A percentile compares a stretch with the other conserved stretches of the same genome.
Conservation (phyloP, 805 yeast species). For the Candida patagonica region DNA sequence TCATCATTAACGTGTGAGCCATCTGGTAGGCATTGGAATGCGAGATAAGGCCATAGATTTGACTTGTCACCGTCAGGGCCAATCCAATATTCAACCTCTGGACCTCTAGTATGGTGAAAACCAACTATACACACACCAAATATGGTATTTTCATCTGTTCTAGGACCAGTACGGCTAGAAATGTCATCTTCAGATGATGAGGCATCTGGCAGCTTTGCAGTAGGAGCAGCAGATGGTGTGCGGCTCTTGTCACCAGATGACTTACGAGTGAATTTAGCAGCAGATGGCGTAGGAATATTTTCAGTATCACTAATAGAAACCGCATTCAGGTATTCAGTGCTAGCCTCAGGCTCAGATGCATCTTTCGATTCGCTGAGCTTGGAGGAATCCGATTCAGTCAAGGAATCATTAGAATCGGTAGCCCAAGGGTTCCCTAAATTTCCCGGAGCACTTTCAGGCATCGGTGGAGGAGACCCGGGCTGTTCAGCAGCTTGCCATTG, state of each 20-base stretch:
- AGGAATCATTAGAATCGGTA: too few species aligned
- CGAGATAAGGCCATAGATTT: conserved; percentile 70
- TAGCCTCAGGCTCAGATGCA: too few species aligned
- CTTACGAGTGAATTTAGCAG: too few species aligned
- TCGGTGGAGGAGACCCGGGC: conserved; percentile 3
- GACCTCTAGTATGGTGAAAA: conserved; percentile 87
- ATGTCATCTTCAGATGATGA: conserved; percentile 5
- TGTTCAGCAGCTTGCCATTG: neutral
- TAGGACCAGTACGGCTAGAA: too few species aligned
- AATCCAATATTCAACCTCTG: conserved; percentile 89
- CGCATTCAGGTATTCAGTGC: too few species aligned
- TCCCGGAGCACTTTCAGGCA: conserved; percentile 1
- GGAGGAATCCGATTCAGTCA: too few species aligned
- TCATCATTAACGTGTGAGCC: conserved; percentile 93
- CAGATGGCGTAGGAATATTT: too few species aligned
- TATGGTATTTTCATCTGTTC: conserved; percentile 36
- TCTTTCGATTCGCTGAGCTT: too few species aligned
- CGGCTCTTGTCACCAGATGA: too few species aligned
- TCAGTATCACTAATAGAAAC: too few species aligned
- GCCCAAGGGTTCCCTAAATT: conserved; percentile 2
- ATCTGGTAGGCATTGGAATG: conserved; percentile 94
- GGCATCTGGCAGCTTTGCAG: conserved; percentile 1
- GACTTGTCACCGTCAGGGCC: conserved; percentile 37
- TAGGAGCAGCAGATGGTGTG: too few species aligned
- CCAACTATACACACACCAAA: conserved; percentile 86